A percentile compares a stretch with the other conserved stretches of the same genome.
These are phyloP conservation scores for Dillenia suffruticosa DNA, from an alignment of 164 flowering plant genomes.

Conservation along the genomic window DNA sequence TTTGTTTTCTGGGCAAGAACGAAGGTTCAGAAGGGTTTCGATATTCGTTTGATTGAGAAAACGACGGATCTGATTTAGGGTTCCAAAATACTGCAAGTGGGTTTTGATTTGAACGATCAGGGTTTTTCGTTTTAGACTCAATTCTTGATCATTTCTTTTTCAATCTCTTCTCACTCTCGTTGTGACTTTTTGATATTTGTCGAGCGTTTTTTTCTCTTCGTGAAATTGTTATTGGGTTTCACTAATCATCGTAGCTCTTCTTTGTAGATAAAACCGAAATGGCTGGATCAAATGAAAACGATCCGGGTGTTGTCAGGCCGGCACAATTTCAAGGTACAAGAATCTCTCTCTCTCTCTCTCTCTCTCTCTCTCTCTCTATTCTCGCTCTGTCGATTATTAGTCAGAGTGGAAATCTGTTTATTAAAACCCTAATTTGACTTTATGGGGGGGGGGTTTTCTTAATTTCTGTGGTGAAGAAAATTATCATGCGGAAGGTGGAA, in stretches of 20 bases:
- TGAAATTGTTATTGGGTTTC: background rate
- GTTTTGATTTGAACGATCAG: constrained; percentile 5
- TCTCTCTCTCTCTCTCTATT: background rate
- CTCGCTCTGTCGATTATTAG: background rate
- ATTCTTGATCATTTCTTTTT: constrained; percentile 6
- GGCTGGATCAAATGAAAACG: constrained; percentile 80
- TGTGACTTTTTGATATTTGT: background rate
- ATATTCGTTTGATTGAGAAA: background rate
- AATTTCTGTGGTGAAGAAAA: constrained; percentile 16
- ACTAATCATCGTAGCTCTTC: constrained; percentile 5
- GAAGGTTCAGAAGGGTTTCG: too few relatives aligned
- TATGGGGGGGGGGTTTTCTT: background rate
- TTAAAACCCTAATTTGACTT: constrained; percentile 4
- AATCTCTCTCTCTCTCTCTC: background rate
- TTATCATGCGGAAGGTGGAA: constrained; percentile 31
- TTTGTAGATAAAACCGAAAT: constrained; percentile 30
- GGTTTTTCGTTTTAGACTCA: constrained; percentile 6
- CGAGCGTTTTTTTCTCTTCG: background rate
- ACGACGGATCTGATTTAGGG: background rate
- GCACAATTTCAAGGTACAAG: constrained; percentile 32
- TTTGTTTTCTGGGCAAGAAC: background rate
- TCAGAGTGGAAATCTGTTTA: background rate
- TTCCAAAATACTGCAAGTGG: background rate
- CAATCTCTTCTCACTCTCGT: background rate
- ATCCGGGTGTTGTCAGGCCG: constrained; percentile 35